Percentiles rank a stretch among this genome's conserved stretches.
These are phyloP conservation scores for Phoma sp. DNA, from an alignment of 2,329 filamentous ascomycete genomes.

Conservation along the genomic window DNA sequence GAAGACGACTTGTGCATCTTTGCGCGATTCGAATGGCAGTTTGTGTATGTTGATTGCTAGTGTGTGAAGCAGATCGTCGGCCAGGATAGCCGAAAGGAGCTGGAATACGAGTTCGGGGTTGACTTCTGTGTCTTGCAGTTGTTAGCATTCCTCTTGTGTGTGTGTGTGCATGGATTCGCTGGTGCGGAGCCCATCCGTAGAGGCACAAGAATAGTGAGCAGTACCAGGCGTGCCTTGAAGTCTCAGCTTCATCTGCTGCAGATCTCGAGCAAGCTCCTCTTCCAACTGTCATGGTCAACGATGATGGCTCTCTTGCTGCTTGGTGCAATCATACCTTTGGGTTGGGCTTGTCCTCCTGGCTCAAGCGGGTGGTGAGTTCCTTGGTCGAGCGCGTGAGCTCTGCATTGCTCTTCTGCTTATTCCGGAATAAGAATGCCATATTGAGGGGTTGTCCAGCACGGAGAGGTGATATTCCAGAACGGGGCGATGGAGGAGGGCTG, in stretches of 20 bases:
- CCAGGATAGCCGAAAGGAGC: slow-evolving; percentile 81
- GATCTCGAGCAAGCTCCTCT: slow-evolving; percentile 85
- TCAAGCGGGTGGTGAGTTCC: slow-evolving; percentile 66
- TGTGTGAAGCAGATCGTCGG: slow-evolving; percentile 86
- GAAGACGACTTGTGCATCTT: slow-evolving; percentile 94
- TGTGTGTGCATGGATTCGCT: not conserved
- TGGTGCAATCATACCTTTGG: slow-evolving; percentile 57
- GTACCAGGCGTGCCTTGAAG: slow-evolving; percentile 92
- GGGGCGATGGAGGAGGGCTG: slow-evolving; percentile 29
- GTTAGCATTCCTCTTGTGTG: not conserved
- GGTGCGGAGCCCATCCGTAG: not conserved
- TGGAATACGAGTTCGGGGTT: slow-evolving; percentile 87
- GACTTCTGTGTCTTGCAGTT: slow-evolving; percentile 77
- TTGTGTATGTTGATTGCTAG: slow-evolving; percentile 83
- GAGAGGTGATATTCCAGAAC: slow-evolving; percentile 66
- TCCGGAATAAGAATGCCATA: slow-evolving; percentile 76
- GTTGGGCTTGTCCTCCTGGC: slow-evolving; percentile 61
- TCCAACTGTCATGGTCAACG: slow-evolving; percentile 63
- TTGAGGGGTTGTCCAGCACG: slow-evolving; percentile 60
- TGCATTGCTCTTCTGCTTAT: slow-evolving; percentile 65
- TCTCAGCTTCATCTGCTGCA: slow-evolving; percentile 89
- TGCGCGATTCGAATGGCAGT: slow-evolving; percentile 93
- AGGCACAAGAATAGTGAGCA: not conserved
- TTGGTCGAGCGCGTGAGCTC: slow-evolving; percentile 69
- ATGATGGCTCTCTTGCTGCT: slow-evolving; percentile 2